Evolutionary conservation across 352 stramenopile genomes (phyloP).

Genomic region (Phytopythium cucurbitacearum): DNA sequence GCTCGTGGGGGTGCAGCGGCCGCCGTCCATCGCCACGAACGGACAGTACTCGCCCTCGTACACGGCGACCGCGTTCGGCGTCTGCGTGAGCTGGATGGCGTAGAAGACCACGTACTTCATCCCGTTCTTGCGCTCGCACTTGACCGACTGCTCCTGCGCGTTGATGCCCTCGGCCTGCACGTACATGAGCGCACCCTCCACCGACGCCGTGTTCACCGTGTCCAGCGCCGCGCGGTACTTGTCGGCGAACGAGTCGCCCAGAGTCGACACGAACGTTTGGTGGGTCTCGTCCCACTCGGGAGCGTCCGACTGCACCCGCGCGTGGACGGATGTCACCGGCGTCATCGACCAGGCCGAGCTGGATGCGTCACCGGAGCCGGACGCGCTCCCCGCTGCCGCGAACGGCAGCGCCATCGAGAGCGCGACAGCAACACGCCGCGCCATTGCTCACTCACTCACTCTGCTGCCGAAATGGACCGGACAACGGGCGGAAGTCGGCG

Average conservation of each 20-base stretch:
- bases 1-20: slow-evolving; percentile 19
- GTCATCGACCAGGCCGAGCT: slow-evolving; percentile 23
- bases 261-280: slow-evolving; percentile 35
- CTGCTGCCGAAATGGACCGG: no score
- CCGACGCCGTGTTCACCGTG: slow-evolving; percentile 34
- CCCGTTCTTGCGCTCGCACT: slow-evolving; percentile 29
- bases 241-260: slow-evolving; percentile 21
- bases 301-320: slow-evolving; percentile 51
- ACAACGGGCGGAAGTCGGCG: no score
- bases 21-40: slow-evolving; percentile 31
- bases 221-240: slow-evolving; percentile 32
- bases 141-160: slow-evolving; percentile 7
- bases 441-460: background rate
- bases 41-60: slow-evolving; percentile 29
- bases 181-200: slow-evolving; percentile 49
- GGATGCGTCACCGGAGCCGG: background rate
- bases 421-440: background rate
- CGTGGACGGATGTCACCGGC: slow-evolving; percentile 54
- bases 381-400: background rate
- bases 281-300: slow-evolving; percentile 42
- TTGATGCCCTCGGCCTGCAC: slow-evolving; percentile 53
- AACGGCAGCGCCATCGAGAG: no score
- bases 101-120: slow-evolving; percentile 37
- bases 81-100: slow-evolving; percentile 26
- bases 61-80: slow-evolving; percentile 19